Evolutionary conservation across 257 asterid genomes (phyloP).

Genomic region (Fraxinus americana): DNA sequence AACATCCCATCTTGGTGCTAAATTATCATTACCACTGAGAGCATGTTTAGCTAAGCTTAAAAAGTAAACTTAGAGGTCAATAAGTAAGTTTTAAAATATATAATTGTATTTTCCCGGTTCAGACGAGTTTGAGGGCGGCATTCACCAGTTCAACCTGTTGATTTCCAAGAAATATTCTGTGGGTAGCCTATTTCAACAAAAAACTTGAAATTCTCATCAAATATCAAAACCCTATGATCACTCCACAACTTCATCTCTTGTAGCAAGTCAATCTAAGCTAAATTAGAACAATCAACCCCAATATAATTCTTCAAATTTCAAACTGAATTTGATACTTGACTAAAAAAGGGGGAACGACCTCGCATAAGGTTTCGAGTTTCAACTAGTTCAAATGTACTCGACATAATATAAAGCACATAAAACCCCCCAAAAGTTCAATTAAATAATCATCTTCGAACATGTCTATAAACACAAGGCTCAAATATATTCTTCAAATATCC

Average conservation of each 20-base stretch:
- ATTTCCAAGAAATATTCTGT: not conserved
- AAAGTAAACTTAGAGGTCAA: not conserved
- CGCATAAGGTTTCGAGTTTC: not conserved
- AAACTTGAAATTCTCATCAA: constrained; percentile 10
- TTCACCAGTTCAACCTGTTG: not conserved
- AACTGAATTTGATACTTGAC: not conserved
- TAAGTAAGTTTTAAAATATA: not conserved
- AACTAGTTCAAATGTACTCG: not conserved
- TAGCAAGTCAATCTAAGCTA: constrained; percentile 16
- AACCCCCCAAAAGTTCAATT: not conserved
- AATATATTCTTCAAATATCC: not conserved
- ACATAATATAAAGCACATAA: not conserved
- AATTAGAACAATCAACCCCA: not conserved
- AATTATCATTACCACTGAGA: not conserved
- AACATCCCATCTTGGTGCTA: not conserved
- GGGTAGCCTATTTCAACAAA: not conserved
- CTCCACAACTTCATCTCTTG: constrained; percentile 3
- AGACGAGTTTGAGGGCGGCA: not conserved
- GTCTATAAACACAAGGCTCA: not conserved
- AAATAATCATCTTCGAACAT: not conserved
- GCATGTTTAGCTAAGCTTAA: not conserved
- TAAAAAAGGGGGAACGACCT: not conserved
- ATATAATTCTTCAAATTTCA: not conserved
- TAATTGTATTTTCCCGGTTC: not conserved
- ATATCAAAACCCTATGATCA: constrained; percentile 14